Evolutionary conservation across 352 stramenopile genomes (phyloP).

Genomic region (Paralagenidium karlingii): DNA sequence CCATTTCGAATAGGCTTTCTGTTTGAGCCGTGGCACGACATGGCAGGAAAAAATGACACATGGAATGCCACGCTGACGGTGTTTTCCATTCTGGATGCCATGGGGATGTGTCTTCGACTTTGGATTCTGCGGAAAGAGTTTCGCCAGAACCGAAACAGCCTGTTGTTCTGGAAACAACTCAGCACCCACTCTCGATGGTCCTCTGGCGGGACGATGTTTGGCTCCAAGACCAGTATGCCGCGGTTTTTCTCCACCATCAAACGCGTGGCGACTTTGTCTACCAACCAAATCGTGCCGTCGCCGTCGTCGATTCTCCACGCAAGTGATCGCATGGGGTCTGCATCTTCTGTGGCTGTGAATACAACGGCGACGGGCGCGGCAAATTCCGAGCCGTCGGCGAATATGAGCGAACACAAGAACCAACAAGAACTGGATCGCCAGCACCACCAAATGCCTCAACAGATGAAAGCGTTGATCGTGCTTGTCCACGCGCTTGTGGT

Average conservation of each 20-base stretch:
- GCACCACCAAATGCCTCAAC: not conserved
- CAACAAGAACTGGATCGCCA: not conserved
- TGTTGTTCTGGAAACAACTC: constrained; percentile 1
- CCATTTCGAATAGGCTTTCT: constrained; percentile 25
- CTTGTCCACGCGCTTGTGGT: constrained; percentile 1
- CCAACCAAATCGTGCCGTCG: too few relatives aligned
- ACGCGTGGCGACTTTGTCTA: constrained; percentile 2
- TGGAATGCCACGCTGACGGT: constrained; percentile 14
- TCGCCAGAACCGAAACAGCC: not conserved
- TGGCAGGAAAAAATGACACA: too few relatives aligned
- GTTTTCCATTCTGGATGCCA: constrained; percentile 16
- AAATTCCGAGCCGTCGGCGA: not conserved
- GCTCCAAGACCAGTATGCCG: not conserved
- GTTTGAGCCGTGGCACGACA: constrained; percentile 33
- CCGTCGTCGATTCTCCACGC: too few relatives aligned
- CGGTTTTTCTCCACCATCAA: not conserved
- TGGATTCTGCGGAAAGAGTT: constrained; percentile 7
- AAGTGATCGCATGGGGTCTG: too few relatives aligned
- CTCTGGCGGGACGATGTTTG: not conserved
- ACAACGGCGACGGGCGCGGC: not conserved
- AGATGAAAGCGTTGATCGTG: not conserved
- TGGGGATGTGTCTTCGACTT: constrained; percentile 11
- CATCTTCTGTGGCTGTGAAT: too few relatives aligned
- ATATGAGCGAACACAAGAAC: not conserved
- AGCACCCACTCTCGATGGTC: not conserved